phyloP scores from a whole-genome alignment of 228 moss, liverwort and hornwort genomes.

The Sphagnum fallax region DNA sequence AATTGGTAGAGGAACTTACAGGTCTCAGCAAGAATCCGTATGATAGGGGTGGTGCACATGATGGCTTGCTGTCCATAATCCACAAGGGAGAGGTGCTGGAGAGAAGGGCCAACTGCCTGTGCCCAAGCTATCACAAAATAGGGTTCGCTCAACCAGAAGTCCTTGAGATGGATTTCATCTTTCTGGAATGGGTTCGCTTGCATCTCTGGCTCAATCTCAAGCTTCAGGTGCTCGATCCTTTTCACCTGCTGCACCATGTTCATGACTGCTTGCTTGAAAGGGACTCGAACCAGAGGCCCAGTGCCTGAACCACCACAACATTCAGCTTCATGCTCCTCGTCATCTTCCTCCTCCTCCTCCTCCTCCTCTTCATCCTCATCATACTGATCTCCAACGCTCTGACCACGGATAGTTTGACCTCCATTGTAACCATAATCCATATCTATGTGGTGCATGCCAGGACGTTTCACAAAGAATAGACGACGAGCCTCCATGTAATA shows the following conservation, averaged over 20 bases:
- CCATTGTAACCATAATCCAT: too few species aligned
- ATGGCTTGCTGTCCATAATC: constrained; percentile 93
- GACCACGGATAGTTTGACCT: too few species aligned
- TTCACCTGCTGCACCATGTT: constrained; percentile 31
- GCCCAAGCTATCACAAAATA: constrained; percentile 55
- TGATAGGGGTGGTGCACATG: constrained; percentile 62
- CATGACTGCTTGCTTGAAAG: constrained; percentile 57
- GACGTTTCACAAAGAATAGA: constrained; percentile 24
- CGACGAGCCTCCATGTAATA: constrained; percentile 34
- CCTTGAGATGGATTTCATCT: constrained; percentile 64
- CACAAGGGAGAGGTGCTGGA: constrained; percentile 50
- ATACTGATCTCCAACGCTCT: constrained; percentile 20
- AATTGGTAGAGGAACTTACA: constrained; percentile 34
- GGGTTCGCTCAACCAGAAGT: constrained; percentile 78
- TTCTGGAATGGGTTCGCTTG: constrained; percentile 59
- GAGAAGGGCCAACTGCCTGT: constrained; percentile 21
- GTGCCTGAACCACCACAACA: constrained; percentile 15
- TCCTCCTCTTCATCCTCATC: constrained; percentile 6
- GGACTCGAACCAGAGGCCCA: constrained; percentile 12
- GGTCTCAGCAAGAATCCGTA: constrained; percentile 39
- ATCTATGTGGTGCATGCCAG: constrained; percentile 1
- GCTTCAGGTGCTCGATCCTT: constrained; percentile 49
- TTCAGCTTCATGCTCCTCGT: constrained; percentile 8
- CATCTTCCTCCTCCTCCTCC: constrained; percentile 3
- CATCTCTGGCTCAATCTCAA: constrained; percentile 78